Conservation (phyloP, 2,329 filamentous ascomycete genomes). For the Hymenoscyphus occultus region DNA sequence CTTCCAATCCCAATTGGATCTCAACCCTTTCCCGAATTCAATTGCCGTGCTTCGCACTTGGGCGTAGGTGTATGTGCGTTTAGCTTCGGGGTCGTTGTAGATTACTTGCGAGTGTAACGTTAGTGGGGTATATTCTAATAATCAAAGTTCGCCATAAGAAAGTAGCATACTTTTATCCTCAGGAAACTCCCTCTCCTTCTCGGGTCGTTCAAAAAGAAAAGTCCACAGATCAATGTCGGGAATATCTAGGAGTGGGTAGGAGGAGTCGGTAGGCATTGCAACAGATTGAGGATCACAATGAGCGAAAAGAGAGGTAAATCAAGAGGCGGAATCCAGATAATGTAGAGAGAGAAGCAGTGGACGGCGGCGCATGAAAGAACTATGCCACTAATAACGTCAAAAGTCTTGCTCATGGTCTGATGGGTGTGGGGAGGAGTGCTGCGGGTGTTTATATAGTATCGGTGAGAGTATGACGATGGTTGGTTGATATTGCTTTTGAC, state of each 20-base stretch:
- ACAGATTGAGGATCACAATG: conserved; percentile 31
- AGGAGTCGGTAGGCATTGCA: conserved; percentile 34
- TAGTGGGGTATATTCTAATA: neutral
- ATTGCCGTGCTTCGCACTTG: conserved; percentile 63
- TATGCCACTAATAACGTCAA: conserved; percentile 28
- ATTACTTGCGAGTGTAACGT: conserved; percentile 54
- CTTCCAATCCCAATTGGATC: conserved; percentile 70
- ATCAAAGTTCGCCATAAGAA: neutral
- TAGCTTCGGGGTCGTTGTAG: conserved; percentile 71
- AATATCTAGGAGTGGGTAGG: conserved; percentile 51
- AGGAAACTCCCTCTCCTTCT: conserved; percentile 60
- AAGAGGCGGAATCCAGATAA: conserved; percentile 30
- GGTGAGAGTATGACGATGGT: neutral
- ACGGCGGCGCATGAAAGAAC: conserved; percentile 22
- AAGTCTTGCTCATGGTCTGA: conserved; percentile 20
- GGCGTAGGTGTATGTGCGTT: conserved; percentile 65
- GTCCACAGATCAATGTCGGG: conserved; percentile 76
- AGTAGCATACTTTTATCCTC: conserved; percentile 65
- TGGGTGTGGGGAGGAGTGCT: neutral
- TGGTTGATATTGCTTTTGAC: neutral
- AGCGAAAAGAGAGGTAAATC: conserved; percentile 28
- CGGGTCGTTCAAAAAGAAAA: conserved; percentile 68
- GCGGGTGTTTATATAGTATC: neutral
- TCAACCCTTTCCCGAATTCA: conserved; percentile 78
- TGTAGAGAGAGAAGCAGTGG: conserved; percentile 26